These are phyloP conservation scores for Sungouiozyma ichnusensis DNA, from an alignment of 805 yeast species.

Conservation along the genomic window DNA sequence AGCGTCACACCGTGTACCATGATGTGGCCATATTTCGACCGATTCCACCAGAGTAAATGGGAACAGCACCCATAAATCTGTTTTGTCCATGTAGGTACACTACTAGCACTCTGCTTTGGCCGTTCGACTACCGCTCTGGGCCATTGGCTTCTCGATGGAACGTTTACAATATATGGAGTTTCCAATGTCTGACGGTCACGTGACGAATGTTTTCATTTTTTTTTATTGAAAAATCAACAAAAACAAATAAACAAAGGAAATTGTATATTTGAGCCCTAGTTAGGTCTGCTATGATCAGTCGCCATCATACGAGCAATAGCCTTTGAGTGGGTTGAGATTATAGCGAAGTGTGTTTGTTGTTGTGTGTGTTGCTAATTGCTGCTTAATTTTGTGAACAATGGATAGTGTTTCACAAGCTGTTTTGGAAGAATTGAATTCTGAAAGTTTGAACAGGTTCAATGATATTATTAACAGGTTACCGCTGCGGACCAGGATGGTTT, in stretches of 20 bases:
- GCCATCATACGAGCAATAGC: too few relatives aligned
- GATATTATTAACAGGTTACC: slow-evolving; percentile 23
- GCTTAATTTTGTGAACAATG: background rate
- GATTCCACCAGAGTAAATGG: too few relatives aligned
- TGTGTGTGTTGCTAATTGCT: background rate
- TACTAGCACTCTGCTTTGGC: too few relatives aligned
- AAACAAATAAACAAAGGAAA: background rate
- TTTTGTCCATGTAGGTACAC: too few relatives aligned
- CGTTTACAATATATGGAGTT: too few relatives aligned
- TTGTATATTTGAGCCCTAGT: background rate
- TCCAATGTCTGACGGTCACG: background rate
- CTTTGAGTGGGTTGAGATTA: too few relatives aligned
- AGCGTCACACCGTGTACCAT: too few relatives aligned
- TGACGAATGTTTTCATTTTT: too few relatives aligned
- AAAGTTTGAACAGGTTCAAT: slow-evolving; percentile 17
- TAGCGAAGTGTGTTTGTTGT: background rate
- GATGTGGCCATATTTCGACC: too few relatives aligned
- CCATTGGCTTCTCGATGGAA: too few relatives aligned
- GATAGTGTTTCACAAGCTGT: background rate
- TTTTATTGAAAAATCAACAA: too few relatives aligned
- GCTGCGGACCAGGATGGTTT: slow-evolving; percentile 46
- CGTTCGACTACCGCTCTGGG: background rate
- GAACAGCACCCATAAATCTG: too few relatives aligned
- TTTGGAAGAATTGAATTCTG: slow-evolving; percentile 9
- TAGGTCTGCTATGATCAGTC: background rate